Base-by-base conservation (phyloP, 2,329 filamentous ascomycete species). In the Tolypocladium ophioglossoides region DNA sequence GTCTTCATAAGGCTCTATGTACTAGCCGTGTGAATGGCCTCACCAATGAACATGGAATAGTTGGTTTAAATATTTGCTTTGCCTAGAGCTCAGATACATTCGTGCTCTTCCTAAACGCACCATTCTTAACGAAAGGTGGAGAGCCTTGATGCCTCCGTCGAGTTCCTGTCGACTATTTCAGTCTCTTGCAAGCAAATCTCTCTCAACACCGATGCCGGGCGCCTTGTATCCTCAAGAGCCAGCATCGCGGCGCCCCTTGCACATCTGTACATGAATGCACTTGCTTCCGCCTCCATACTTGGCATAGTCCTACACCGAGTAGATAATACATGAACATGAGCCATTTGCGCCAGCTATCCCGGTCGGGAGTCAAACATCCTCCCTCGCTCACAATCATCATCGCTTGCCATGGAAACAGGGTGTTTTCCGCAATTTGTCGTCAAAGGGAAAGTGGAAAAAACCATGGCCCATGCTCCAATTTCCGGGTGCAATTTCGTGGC, bases 311-410 rank as follows among this genome's bases (percentile, higher is more conserved):
- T 54, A 51, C 52, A 50, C 47, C 37, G 48, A 49, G 35, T 54
- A 54, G 24, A 55, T 50, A 52, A 27, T 57, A 56, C 52, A 57
- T 50, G 47, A 50, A 50, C 35, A 30, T 50, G 39, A 37, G 49
- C 55, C 51, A 35, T 47, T 27, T 44, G 52, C 54, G 50, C 54
- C 50, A 50, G 48, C 20, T 27, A 39, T 37, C 37, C 50, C 32
- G 14, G 24, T 10, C 34, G 16, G 22, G 14, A n/a, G 24, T 16
- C 38, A 34, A 38, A 34, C 34, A 39, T 9, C 18, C 9, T 40
- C 48, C 35, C 20, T 20, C 44, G 48, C 35, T 48, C 27, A 27
- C 44, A n/a, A 20, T 44, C 16, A 44, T 22, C 14, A 27, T 48
- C 50, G 50, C 50, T 52, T 44, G 38, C 27, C 27, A 40, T 41